A percentile compares a stretch with the other conserved stretches of the same genome.
These are phyloP conservation scores for Oryza officinalis DNA, from an alignment of 176 grass and related monocot species.

Conservation along the genomic window DNA sequence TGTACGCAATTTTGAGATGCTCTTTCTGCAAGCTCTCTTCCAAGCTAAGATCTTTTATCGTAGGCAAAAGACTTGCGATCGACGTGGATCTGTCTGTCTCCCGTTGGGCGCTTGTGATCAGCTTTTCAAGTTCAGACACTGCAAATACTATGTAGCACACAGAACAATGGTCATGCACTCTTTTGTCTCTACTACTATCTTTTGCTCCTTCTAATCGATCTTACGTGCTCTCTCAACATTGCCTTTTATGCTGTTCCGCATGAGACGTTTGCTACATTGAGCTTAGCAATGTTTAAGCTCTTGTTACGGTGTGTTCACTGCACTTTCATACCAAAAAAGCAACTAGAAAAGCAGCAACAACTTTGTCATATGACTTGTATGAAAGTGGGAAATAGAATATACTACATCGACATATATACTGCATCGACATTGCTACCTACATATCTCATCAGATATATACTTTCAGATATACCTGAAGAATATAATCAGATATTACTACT, in stretches of 20 bases:
- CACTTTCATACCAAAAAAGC: background rate
- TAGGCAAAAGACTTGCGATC: slow-evolving; percentile 7
- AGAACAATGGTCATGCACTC: background rate
- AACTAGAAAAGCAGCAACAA: background rate
- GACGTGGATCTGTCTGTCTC: slow-evolving; percentile 4
- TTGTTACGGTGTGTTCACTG: background rate
- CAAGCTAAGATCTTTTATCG: background rate
- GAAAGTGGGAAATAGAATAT: background rate
- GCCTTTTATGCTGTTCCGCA: background rate
- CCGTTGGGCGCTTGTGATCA: background rate
- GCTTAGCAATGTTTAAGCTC: background rate
- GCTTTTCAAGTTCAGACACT: background rate
- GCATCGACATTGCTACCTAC: background rate
- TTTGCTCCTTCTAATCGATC: background rate
- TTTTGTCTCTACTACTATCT: slow-evolving; percentile 9
- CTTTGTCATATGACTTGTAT: background rate
- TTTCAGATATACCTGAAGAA: slow-evolving; percentile 2
- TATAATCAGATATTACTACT: background rate
- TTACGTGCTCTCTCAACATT: background rate
- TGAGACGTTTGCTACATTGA: slow-evolving; percentile 1
- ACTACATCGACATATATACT: background rate
- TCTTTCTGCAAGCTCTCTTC: background rate
- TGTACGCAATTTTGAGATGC: slow-evolving; percentile 21
- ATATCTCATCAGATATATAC: background rate
- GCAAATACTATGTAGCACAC: background rate